Evolutionary conservation across 2,329 filamentous ascomycete species (phyloP), one percentile per base, ranked within the genome.

Genomic region (Ophiocordyceps camponoti-floridani): DNA sequence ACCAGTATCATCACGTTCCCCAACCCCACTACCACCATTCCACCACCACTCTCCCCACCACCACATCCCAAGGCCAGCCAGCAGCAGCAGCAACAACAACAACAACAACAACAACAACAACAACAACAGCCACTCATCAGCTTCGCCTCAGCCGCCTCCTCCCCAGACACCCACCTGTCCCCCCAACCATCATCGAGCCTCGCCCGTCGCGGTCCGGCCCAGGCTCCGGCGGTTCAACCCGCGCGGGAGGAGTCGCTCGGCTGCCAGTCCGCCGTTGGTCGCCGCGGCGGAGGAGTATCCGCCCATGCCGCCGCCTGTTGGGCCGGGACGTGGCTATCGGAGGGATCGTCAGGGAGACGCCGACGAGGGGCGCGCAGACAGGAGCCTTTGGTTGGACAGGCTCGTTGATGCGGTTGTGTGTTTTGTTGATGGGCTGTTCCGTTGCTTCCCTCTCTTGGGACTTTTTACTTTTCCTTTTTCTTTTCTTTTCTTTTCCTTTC

Each of bases 51-150:
- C 4, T 14, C 12, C 12, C 14, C 35, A 38, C 14, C 35, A 38
- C 5, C n/a, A 35, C 14, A 1, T 8, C 14, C 14, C n/a, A 49
- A 4, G 51, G 55, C 16, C 59, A 63, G 11, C 67, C 65, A n/a
- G n/a, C n/a, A n/a, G n/a, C n/a, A n/a, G n/a, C n/a, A n/a, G n/a
- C n/a, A n/a, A n/a, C n/a, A n/a, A n/a, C n/a, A n/a, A n/a, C n/a
- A n/a, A n/a, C n/a, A n/a, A n/a, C n/a, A n/a, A n/a, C n/a, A n/a
- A n/a, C n/a, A n/a, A n/a, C n/a, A n/a, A n/a, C 23, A 23, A 5
- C 23, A 23, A 5, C 23, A 23, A 5, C 23, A 23, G 23, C 23
- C 23, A 5, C 59, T 73, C 1, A 66, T 73, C 42, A 67, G 70
- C 44, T 62, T 66, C 43, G 68, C 67, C 11, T 63, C 54, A 44